phyloP scores from a whole-genome alignment of 768 basidiomycete genomes.

The Suillus clintonianus region DNA sequence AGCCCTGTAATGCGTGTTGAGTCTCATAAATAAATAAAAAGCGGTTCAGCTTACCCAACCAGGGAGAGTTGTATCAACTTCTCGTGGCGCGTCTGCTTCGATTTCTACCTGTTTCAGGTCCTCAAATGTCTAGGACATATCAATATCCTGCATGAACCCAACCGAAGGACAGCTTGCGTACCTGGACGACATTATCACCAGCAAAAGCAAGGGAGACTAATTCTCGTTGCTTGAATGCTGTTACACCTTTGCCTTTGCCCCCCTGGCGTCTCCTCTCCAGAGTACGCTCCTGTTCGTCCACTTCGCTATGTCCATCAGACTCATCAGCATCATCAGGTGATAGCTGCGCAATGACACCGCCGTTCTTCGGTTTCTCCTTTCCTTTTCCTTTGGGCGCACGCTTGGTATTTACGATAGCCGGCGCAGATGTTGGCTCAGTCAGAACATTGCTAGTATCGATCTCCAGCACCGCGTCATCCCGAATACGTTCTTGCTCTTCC shows the following conservation, averaged over 20 bases:
- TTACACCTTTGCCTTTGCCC: conserved; percentile 38
- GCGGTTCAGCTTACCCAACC: conserved; percentile 74
- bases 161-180: conserved; percentile 33
- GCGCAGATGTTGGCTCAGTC: conserved; percentile 4
- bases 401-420: neutral
- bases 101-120: conserved; percentile 82
- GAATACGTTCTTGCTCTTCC: conserved; percentile 57
- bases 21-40: neutral
- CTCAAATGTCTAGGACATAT: conserved; percentile 69
- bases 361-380: conserved; percentile 13
- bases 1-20: conserved; percentile 54
- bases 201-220: conserved; percentile 95
- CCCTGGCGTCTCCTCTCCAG: conserved; percentile 49
- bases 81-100: conserved; percentile 82
- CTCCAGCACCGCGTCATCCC: conserved; percentile 80
- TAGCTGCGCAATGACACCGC: neutral
- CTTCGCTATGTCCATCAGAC: conserved; percentile 62
- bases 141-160: neutral
- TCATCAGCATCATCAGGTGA: conserved; percentile 37
- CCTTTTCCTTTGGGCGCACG: conserved; percentile 17
- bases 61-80: conserved; percentile 87
- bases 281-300: conserved; percentile 66
- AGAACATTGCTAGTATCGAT: conserved; percentile 46
- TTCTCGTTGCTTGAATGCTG: conserved; percentile 87
- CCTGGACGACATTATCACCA: conserved; percentile 93